These are phyloP conservation scores for Pseudognaphalium luteoalbum DNA, from an alignment of 129 eudicot species.

Conservation along the genomic window DNA sequence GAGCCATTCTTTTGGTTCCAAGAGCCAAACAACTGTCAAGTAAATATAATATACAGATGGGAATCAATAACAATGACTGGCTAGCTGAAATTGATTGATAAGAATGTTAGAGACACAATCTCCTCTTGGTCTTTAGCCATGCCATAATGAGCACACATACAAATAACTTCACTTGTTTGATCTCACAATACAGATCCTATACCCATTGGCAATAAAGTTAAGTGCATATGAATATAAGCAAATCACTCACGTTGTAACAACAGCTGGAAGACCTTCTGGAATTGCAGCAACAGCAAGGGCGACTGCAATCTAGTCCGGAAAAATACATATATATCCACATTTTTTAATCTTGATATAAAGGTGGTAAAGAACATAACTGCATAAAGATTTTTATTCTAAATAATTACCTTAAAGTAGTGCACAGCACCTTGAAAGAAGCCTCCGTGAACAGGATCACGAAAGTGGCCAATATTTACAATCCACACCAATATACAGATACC, in stretches of 20 bases:
- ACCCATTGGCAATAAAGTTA: not conserved
- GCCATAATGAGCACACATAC: not conserved
- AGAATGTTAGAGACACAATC: slow-evolving; percentile 3
- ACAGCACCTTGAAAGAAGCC: slow-evolving; percentile 94
- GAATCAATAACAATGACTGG: slow-evolving; percentile 10
- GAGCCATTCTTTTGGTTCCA: slow-evolving; percentile 99
- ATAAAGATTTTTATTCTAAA: slow-evolving; percentile 14
- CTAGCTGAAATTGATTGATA: slow-evolving; percentile 5
- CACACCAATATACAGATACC: slow-evolving; percentile 95
- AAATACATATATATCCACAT: not conserved
- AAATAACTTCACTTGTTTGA: slow-evolving; percentile 15
- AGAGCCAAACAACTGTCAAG: slow-evolving; percentile 88
- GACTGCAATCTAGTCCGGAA: slow-evolving; percentile 82
- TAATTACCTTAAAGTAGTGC: slow-evolving; percentile 91
- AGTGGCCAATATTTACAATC: slow-evolving; percentile 97
- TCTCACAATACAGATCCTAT: slow-evolving; percentile 9
- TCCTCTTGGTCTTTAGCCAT: not conserved
- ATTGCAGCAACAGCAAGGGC: slow-evolving; percentile 99
- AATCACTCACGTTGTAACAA: slow-evolving; percentile 90
- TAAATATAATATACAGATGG: not conserved
- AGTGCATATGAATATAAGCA: not conserved
- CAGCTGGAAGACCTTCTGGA: slow-evolving; percentile 99
- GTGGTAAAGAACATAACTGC: slow-evolving; percentile 1
- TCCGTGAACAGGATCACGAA: slow-evolving; percentile 96
- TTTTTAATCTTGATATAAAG: not conserved